Conservation (phyloP, 2,329 filamentous ascomycete species). For the Stachybotrys echinatus region DNA sequence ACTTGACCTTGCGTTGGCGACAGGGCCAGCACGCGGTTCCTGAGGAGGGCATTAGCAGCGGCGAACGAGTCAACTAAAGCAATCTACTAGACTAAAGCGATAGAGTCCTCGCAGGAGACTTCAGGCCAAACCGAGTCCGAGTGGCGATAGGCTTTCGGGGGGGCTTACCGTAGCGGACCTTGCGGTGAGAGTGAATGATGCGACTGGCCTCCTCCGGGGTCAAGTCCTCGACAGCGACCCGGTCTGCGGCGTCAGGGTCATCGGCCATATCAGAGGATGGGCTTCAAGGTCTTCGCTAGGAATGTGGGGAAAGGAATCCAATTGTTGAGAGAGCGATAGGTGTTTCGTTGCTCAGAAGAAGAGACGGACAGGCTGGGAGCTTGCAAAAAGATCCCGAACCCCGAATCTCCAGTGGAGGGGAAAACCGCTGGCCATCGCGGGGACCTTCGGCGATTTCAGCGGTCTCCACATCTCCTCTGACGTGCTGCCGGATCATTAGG, state of each 20-base stretch:
- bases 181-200: slow-evolving; percentile 65
- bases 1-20: slow-evolving; percentile 63
- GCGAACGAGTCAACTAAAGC: slow-evolving; percentile 1
- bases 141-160: too few species aligned
- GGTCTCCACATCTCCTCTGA: not conserved
- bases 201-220: slow-evolving; percentile 62
- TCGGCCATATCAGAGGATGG: slow-evolving; percentile 31
- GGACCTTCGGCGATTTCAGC: not conserved
- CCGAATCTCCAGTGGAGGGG: not conserved
- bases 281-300: slow-evolving; percentile 8
- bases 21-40: slow-evolving; percentile 64
- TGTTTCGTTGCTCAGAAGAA: not conserved
- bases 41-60: slow-evolving; percentile 19
- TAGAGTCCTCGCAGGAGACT: too few species aligned
- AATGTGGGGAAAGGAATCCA: not conserved
- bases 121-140: too few species aligned
- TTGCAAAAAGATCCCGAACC: not conserved
- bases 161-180: slow-evolving; percentile 61
- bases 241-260: slow-evolving; percentile 36
- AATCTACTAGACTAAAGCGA: not conserved
- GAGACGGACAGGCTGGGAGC: not conserved
- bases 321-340: not conserved
- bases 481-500: not conserved
- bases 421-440: not conserved
- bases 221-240: slow-evolving; percentile 47